Conservation (phyloP, 2,329 filamentous ascomycete genomes). For the Xylogone sp. region DNA sequence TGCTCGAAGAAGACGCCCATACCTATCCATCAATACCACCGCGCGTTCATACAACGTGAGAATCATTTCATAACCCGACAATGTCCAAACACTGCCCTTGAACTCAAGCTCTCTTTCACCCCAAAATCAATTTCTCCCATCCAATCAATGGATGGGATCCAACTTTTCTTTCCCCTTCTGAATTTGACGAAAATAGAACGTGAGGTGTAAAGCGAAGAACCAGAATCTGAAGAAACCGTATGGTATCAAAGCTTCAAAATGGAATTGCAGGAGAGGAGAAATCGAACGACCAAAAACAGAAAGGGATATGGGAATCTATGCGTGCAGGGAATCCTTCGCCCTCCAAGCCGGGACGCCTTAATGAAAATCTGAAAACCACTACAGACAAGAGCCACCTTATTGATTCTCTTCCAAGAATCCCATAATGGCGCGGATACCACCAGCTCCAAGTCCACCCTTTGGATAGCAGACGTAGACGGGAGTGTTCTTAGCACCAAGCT, state of each 20-base stretch:
- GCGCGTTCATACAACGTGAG: neutral
- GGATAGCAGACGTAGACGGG: constrained; percentile 89
- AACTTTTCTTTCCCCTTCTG: neutral
- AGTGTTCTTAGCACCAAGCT: constrained; percentile 82
- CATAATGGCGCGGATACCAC: constrained; percentile 80
- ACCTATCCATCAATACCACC: neutral
- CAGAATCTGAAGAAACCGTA: neutral
- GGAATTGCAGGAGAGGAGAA: neutral
- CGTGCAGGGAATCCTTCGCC: neutral
- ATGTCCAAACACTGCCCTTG: neutral
- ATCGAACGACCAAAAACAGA: neutral
- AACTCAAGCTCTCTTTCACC: neutral
- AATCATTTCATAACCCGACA: neutral
- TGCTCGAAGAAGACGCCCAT: neutral
- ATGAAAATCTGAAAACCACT: neutral
- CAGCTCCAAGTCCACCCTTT: constrained; percentile 75
- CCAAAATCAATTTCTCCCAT: neutral
- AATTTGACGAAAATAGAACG: neutral
- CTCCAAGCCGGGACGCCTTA: neutral
- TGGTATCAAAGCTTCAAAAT: neutral
- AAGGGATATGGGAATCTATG: neutral
- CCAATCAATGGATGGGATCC: neutral
- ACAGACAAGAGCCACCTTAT: constrained; percentile 1
- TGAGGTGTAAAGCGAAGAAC: neutral
- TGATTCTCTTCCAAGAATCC: constrained; percentile 79